Base-by-base conservation (phyloP, 495 filamentous ascomycete genomes). In the Talaromyces thailandensis region DNA sequence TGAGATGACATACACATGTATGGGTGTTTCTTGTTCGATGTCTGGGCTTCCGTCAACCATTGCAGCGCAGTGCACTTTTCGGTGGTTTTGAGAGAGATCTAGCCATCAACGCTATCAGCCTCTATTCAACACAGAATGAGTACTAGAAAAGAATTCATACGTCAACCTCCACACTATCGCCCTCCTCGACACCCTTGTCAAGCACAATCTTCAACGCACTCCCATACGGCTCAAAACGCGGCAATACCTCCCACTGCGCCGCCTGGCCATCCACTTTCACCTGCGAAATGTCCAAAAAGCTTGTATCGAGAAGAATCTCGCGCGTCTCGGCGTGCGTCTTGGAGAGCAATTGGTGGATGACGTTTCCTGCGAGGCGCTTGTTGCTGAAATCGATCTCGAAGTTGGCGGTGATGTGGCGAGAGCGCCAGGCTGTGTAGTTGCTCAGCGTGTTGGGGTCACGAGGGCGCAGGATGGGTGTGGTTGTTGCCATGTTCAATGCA, bases 11-110 rank as follows among this genome's bases (percentile, higher is more conserved):
- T 76, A 85, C 84, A 97, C 86, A 97, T 94, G 71, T 96, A 97
- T 7, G 93, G 93, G 66, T 91, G 87, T 67, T 93, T 92, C 73
- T 89, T 91, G 79, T 94, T 96, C 52, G 87, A 89, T 3, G 93
- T 96, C 77, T 98, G 93, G 24, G 87, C 86, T 7, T 91, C 88
- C 0, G 86, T 91, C 73, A 98, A 77, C 93, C 93, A 98, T 75
- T 96, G 93, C 56, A 97, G 79, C 0, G 93, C 93, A 6, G 92
- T 96, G 72, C 93, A 96, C 64, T 89, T 82, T 16, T 89, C 82
- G 2, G 93, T 97, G 9, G 93, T 98, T 61, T 78, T 69, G 48
- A 86, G 73, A 43, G 68, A 69, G 52, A 87, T 85, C 82, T 84
- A 66, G 56, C 55, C 43, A 45, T 2, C 14, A 45, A 1, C 40